Evolutionary conservation across 2,329 filamentous ascomycete genomes (phyloP).

Genomic region (Paraphaeosphaeria sporulosa): DNA sequence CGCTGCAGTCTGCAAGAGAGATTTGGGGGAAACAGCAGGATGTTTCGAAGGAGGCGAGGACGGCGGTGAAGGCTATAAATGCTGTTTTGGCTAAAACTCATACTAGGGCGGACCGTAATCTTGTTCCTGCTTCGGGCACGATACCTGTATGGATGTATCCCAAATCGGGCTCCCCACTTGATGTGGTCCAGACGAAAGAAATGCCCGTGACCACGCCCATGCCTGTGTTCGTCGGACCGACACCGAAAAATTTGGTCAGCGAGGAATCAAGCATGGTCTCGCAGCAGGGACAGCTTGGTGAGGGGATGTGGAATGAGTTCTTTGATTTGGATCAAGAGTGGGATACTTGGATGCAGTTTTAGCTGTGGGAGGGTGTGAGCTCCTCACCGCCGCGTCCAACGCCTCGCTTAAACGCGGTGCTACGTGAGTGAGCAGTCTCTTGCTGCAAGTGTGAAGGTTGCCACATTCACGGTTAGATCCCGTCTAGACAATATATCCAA

Average conservation of each 20-base stretch:
- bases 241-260: background rate
- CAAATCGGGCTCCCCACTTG: background rate
- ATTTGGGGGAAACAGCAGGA: background rate
- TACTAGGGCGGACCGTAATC: background rate
- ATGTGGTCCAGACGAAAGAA: background rate
- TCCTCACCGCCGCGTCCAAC: no score
- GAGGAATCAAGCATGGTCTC: background rate
- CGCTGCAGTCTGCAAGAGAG: background rate
- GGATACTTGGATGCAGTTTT: slow-evolving; percentile 1
- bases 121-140: no score
- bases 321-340: slow-evolving; percentile 1
- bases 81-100: background rate
- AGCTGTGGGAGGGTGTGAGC: background rate
- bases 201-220: background rate
- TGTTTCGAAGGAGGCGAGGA: background rate
- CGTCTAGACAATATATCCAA: no score
- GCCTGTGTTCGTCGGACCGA: background rate
- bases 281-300: background rate
- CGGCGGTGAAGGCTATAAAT: slow-evolving; percentile 1
- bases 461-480: no score
- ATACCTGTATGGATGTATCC: background rate
- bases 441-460: no score
- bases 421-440: no score
- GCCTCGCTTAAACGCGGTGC: no score
- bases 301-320: background rate